Evolutionary conservation across 1,284 basidiomycete genomes (phyloP), one percentile per base, ranked within the genome.

Genomic region (Ustilago hordei): DNA sequence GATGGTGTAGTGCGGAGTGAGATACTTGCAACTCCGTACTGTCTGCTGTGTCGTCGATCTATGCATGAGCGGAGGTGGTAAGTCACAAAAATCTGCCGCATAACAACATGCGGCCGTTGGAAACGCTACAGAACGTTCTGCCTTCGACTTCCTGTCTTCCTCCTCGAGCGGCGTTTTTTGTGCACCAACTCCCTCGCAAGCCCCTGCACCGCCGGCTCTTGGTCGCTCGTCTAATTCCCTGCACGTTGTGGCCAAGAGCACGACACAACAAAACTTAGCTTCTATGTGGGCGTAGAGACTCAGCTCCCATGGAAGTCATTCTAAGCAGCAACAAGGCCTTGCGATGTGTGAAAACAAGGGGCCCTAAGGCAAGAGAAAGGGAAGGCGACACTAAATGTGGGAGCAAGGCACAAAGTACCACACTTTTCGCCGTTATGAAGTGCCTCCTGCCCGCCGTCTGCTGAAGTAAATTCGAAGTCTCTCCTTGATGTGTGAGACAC

Each of bases 121-220:
- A 50, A 32, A 32, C 4, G 35, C 48, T 48, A 58, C 50, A 50
- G 66, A 68, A 68, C 60, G 32, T 68, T 68, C 65, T 52, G 60
- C 43, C 52, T 31, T 62, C 31, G 41, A 43, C 28, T 23, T 32
- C 45, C 11, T 39, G 31, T 19, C 35, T 31, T 35, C 19, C 12
- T 23, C 6, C 35, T 48, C 28, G 45, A 28, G n/a, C 47, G n/a
- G 31, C 47, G 17, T 41, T 13, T 12, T 15, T 17, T 41, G 11
- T 17, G 8, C 39, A 41, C 50, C 8, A 36, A 23, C 52, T 54
- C n/a, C 13, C 52, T 36, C 34, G 28, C 23, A 28, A 28, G 23
- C 48, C 31, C 31, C 31, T 31, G 28, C 48, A 28, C 48, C 48
- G 48, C 48, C 48, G 48, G 48, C 31, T 13, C 48, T 50, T 12